Evolutionary conservation across 352 stramenopile species (phyloP).

Genomic region (Phytophthora macrochlamydospora): DNA sequence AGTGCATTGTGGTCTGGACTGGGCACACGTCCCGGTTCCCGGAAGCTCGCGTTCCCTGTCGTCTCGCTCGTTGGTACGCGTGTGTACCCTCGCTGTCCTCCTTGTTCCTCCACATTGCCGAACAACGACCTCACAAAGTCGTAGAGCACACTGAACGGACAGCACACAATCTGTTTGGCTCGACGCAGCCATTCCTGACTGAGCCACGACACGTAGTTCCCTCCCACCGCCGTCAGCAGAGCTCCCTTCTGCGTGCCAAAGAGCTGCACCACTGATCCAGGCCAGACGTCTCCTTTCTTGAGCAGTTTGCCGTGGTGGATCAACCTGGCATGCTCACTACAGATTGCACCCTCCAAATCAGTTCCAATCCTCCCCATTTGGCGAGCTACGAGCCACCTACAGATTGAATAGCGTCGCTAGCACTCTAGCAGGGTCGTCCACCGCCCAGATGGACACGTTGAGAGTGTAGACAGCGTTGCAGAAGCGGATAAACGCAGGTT

Average conservation of each 20-base stretch:
- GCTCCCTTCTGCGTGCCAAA: slow-evolving; percentile 67
- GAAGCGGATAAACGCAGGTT: slow-evolving; percentile 73
- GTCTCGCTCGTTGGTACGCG: slow-evolving; percentile 35
- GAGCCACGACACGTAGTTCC: slow-evolving; percentile 32
- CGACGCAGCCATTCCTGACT: slow-evolving; percentile 45
- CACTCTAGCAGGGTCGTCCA: slow-evolving; percentile 67
- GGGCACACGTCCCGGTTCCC: slow-evolving; percentile 58
- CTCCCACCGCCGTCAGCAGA: slow-evolving; percentile 18
- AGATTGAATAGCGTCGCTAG: slow-evolving; percentile 76
- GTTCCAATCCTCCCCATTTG: not conserved
- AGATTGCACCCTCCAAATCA: not conserved
- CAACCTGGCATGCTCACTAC: slow-evolving; percentile 70
- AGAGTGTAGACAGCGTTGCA: slow-evolving; percentile 82
- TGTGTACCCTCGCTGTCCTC: slow-evolving; percentile 51
- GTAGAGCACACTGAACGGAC: slow-evolving; percentile 61
- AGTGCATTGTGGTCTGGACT: slow-evolving; percentile 50
- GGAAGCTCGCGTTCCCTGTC: slow-evolving; percentile 42
- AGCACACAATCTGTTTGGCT: slow-evolving; percentile 64
- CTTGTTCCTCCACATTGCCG: slow-evolving; percentile 30
- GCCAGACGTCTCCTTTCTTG: slow-evolving; percentile 85
- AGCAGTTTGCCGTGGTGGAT: slow-evolving; percentile 84
- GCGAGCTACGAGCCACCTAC: slow-evolving; percentile 35
- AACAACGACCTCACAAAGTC: slow-evolving; percentile 81
- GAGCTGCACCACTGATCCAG: slow-evolving; percentile 80
- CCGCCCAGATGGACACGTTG: slow-evolving; percentile 80